Conservation (phyloP, 106 monocot species). For the Apostasia ramifera region DNA sequence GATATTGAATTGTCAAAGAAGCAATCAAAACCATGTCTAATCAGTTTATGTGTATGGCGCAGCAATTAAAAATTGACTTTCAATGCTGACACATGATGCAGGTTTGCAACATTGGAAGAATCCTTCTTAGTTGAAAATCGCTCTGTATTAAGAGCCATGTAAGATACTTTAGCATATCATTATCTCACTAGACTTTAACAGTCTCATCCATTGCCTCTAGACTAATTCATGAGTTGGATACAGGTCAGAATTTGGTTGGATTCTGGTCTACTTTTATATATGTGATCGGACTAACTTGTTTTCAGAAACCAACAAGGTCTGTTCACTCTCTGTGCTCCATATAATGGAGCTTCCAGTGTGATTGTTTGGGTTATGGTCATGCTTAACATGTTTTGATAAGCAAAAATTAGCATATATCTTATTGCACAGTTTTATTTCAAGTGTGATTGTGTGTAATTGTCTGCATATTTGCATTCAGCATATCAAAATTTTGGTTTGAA, state of each 20-base stretch:
- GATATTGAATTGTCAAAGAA: too few relatives aligned
- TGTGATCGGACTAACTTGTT: conserved; percentile 80
- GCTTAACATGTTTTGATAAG: too few relatives aligned
- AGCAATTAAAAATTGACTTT: background rate
- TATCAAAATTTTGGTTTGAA: too few relatives aligned
- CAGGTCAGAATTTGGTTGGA: conserved; percentile 71
- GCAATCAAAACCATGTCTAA: too few relatives aligned
- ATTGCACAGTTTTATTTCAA: too few relatives aligned
- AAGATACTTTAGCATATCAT: conserved; percentile 19
- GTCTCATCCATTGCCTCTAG: conserved; percentile 2
- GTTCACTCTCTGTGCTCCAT: background rate
- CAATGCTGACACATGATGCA: conserved; percentile 15
- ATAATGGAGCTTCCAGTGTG: background rate
- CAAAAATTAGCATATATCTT: too few relatives aligned
- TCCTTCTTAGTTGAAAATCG: conserved; percentile 77
- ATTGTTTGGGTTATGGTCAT: too few relatives aligned
- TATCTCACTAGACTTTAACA: background rate
- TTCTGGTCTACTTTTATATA: conserved; percentile 67
- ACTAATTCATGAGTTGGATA: conserved; percentile 11
- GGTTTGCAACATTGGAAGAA: conserved; percentile 83
- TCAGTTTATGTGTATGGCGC: too few relatives aligned
- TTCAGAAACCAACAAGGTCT: conserved; percentile 48
- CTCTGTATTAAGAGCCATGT: conserved; percentile 63
- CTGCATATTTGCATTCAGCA: too few relatives aligned
- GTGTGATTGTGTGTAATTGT: too few relatives aligned